Evolutionary conservation across 202 grass and related monocot genomes (phyloP), one percentile per base, ranked within the genome.

Genomic region (Dendrocalamus latiflorus): DNA sequence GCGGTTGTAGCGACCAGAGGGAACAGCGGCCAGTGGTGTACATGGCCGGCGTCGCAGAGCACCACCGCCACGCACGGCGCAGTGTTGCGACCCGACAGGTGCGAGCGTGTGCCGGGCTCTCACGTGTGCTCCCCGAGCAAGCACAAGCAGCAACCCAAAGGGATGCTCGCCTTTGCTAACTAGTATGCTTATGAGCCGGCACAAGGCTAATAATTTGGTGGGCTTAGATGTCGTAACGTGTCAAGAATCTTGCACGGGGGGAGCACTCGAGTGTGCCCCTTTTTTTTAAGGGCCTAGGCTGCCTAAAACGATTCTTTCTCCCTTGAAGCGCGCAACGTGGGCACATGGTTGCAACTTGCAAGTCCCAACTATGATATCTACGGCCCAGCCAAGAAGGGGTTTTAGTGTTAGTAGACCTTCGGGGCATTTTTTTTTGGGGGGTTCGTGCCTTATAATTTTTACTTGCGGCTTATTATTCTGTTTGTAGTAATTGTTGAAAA

Each of bases 141-240:
- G 65, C 73, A 77, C 66, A 37, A 70, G 65, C 73, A 77, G 83
- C 88, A 86, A n/a, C 6, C 36, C 12, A 60, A 14, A 11, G 3
- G 5, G 54, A 24, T 11, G n/a, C 54, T n/a, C 21, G 56, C 9
- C 61, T 45, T 21, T 13, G 34, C 61, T 5, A 45, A 61, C 22
- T 16, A 34, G 24, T 4, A 50, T 6, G 47, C 16, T 50, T 17
- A 50, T 50, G 37, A 44, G 14, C 7, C 18, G 34, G 49, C 45
- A 55, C 71, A 54, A 42, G 9, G 50, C 43, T 66, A 81, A 61
- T 38, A 60, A 70, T 70, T 81, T 43, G 85, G 61, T 3, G 70
- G 33, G 57, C 18, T 65, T 34, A 49, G 51, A 83, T 74, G 83
- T 83, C 79, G 84, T 83, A 83, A 90, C 88, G 88, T 86, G 84